These are phyloP conservation scores for Dactylellina sp. DNA, from an alignment of 2,329 filamentous ascomycete genomes.

Conservation along the genomic window DNA sequence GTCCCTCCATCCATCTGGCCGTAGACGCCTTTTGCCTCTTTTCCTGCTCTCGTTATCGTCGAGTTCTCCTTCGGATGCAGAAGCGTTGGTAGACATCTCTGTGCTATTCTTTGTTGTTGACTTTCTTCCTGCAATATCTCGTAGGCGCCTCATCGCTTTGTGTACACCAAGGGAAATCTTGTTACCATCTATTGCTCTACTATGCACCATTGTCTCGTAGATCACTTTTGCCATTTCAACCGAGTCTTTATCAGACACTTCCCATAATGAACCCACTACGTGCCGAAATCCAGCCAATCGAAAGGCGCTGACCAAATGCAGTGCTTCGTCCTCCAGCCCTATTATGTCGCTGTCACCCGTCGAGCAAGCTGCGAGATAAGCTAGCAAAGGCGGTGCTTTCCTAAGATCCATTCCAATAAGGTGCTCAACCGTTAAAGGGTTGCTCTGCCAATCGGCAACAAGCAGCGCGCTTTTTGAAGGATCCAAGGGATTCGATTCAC, in stretches of 20 bases:
- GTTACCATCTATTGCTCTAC: background rate
- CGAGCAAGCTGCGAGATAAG: constrained; percentile 30
- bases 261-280: constrained; percentile 64
- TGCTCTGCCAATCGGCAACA: constrained; percentile 49
- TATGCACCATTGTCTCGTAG: constrained; percentile 3
- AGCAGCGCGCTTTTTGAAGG: constrained; percentile 62
- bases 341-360: background rate
- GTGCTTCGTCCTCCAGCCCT: constrained; percentile 6
- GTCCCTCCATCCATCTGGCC: background rate
- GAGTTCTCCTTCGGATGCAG: background rate
- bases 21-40: background rate
- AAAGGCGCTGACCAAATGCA: constrained; percentile 14
- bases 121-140: background rate
- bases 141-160: constrained; percentile 6
- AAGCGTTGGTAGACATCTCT: background rate
- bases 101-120: too few species aligned
- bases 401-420: background rate
- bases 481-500: constrained; percentile 59
- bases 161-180: constrained; percentile 15
- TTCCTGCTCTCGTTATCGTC: background rate
- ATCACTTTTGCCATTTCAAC: constrained; percentile 57
- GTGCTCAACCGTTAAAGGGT: constrained; percentile 3
- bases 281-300: constrained; percentile 23
- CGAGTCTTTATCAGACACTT: constrained; percentile 60
- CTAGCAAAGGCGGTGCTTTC: constrained; percentile 8